Evolutionary conservation across 75 land plant genomes (phyloP).

Genomic region (Picea glauca): DNA sequence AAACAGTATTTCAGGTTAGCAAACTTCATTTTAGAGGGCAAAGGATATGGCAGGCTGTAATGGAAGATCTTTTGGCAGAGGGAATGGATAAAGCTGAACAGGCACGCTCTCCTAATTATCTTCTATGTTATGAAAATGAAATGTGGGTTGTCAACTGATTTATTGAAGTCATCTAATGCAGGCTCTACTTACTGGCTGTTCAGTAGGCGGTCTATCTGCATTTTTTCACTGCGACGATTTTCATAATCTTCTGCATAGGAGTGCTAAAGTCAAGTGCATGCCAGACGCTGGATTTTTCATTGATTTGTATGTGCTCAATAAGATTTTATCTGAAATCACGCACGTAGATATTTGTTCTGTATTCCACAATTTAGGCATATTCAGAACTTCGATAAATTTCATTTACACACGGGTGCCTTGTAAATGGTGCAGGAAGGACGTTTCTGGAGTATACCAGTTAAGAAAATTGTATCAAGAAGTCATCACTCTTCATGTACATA

Average conservation of each 20-base stretch:
- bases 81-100: slow-evolving; percentile 77
- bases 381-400: too few relatives aligned
- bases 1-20: slow-evolving; percentile 23
- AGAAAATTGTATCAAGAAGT: too few relatives aligned
- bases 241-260: slow-evolving; percentile 35
- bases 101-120: slow-evolving; percentile 23
- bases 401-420: background rate
- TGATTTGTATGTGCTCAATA: slow-evolving; percentile 37
- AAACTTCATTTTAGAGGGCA: slow-evolving; percentile 76
- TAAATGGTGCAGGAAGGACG: too few relatives aligned
- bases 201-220: slow-evolving; percentile 77
- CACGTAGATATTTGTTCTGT: too few relatives aligned
- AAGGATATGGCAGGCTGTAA: slow-evolving; percentile 59
- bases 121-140: too few relatives aligned
- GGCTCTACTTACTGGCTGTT: slow-evolving; percentile 85
- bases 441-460: too few relatives aligned
- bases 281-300: slow-evolving; percentile 89
- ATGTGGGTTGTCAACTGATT: too few relatives aligned
- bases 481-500: background rate
- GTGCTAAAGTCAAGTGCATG: slow-evolving; percentile 71
- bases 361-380: too few relatives aligned
- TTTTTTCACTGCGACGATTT: slow-evolving; percentile 75
- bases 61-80: slow-evolving; percentile 62
- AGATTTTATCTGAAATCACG: background rate
- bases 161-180: slow-evolving; percentile 9